Percentiles rank a stretch among this genome's conserved stretches.
Conservation (phyloP, 345 rosid genomes). For the Gossypium longicalyx region DNA sequence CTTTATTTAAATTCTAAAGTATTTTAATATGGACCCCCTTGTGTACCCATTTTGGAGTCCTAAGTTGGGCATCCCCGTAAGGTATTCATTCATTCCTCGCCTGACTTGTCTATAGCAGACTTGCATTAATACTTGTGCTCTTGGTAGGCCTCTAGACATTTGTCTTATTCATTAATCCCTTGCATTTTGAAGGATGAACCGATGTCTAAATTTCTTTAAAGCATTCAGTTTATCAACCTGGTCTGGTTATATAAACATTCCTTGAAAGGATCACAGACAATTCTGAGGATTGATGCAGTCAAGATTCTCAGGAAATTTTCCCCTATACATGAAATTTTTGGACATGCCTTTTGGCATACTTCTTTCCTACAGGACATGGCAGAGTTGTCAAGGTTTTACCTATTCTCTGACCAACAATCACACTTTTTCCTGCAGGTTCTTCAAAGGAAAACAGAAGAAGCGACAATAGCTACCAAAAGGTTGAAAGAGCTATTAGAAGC, state of each 20-base stretch:
- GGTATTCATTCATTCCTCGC: not conserved
- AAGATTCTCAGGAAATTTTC: not conserved
- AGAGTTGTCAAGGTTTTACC: constrained; percentile 1
- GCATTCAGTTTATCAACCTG: not conserved
- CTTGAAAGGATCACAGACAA: not conserved
- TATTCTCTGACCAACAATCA: not conserved
- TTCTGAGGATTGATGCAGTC: not conserved
- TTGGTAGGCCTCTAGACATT: not conserved
- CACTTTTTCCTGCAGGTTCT: constrained; percentile 51
- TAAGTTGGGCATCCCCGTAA: not conserved
- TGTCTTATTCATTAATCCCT: not conserved
- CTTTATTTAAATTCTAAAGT: not conserved
- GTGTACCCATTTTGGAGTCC: not conserved
- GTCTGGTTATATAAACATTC: not conserved
- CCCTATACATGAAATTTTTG: not conserved
- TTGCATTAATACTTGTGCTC: not conserved
- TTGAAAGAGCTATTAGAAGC: constrained; percentile 74
- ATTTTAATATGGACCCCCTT: not conserved
- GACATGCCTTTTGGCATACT: not conserved
- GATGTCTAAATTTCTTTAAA: not conserved
- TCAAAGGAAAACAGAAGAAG: constrained; percentile 86
- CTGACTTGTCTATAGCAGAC: not conserved
- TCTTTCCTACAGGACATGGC: not conserved
- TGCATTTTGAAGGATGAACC: not conserved
- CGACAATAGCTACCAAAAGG: constrained; percentile 76